A percentile compares a stretch with the other conserved stretches of the same genome.
Conservation (phyloP, 371 early-diverging fungal genomes). For the Mortierella sp. region DNA sequence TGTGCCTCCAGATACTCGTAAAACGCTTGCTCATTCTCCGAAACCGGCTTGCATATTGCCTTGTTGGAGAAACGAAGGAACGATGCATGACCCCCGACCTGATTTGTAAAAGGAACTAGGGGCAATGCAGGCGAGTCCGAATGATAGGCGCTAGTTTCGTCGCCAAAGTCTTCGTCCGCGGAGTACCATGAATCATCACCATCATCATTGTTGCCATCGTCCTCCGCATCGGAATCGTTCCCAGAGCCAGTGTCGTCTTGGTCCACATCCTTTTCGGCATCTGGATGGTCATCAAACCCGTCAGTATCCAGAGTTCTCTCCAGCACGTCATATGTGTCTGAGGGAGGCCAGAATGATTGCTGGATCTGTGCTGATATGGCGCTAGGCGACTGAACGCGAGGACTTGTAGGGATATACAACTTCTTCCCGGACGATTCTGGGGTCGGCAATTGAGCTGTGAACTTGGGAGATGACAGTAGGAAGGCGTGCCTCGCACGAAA, state of each 20-base stretch:
- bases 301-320: constrained; percentile 2
- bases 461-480: constrained; percentile 29
- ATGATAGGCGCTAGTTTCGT: constrained; percentile 49
- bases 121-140: constrained; percentile 60
- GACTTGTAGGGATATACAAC: constrained; percentile 32
- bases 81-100: constrained; percentile 89
- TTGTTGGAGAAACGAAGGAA: constrained; percentile 85
- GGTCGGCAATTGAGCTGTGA: constrained; percentile 38
- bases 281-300: background rate
- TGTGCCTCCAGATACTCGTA: constrained; percentile 86
- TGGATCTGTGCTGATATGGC: constrained; percentile 47
- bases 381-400: constrained; percentile 46
- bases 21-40: constrained; percentile 83
- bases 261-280: background rate
- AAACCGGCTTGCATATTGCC: constrained; percentile 91
- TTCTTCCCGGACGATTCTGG: constrained; percentile 41
- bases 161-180: constrained; percentile 51
- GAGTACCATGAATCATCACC: constrained; percentile 50
- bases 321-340: constrained; percentile 7
- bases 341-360: constrained; percentile 21
- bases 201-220: constrained; percentile 33
- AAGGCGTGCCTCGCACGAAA: constrained; percentile 43
- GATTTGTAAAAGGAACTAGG: constrained; percentile 75
- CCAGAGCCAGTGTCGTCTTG: constrained; percentile 14
- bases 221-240: constrained; percentile 27